Evolutionary conservation across 495 filamentous ascomycete genomes (phyloP), one percentile per base, ranked within the genome.

Genomic region (Talaromyces stipitatus): DNA sequence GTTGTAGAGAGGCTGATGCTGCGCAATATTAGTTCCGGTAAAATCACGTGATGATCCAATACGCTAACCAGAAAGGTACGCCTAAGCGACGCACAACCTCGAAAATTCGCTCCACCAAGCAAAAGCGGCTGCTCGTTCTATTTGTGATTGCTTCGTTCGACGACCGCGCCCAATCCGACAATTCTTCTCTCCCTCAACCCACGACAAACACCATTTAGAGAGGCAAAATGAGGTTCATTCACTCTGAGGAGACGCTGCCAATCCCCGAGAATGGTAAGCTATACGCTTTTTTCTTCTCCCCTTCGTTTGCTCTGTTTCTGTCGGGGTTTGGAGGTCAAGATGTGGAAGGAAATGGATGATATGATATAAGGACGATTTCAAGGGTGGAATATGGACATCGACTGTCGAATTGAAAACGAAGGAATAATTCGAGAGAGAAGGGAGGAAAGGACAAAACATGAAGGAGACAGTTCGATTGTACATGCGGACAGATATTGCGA

Each of bases 151-250:
- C n/a, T 10, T 50, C 29, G 14, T 24, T 70, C 66, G 64, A 69
- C 68, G 66, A 68, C 66, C 66, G 64, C 70, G 70, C 33, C 32
- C 23, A 75, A 75, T 32, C 27, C 28, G 18, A 50, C 26, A 8
- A 45, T 8, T 55, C 54, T 55, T 74, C 66, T 65, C 67, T 66
- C 72, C 69, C 73, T 72, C 72, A 73, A 72, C 22, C 33, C 54
- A 45, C 23, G 69, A 74, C 69, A 76, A 67, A 60, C 65, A 68
- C 67, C 69, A 67, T 69, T 69, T 67, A 74, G 71, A 69, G 72
- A 76, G 74, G 71, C 82, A 94, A 87, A 76, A 96, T 96, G 91
- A 88, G 87, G 81, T 95, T 95, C 86, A 96, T 97, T 81, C 90
- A 97, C 82, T 92, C 89, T 69, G 80, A 88, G 79, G 92, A 98